phyloP scores from a whole-genome alignment of 2,329 filamentous ascomycete genomes.

The Zalaria sp. region DNA sequence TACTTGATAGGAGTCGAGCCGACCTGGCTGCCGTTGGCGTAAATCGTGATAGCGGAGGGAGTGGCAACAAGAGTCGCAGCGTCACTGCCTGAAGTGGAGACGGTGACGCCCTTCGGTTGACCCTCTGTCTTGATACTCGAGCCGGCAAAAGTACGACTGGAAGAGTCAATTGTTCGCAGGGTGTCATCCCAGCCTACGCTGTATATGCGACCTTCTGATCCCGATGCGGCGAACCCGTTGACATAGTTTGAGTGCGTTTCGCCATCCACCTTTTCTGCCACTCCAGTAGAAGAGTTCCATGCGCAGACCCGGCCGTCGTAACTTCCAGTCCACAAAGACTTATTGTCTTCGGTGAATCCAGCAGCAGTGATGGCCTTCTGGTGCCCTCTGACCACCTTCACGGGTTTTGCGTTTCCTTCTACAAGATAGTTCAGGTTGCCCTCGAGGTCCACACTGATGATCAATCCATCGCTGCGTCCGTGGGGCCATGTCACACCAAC shows the following conservation, averaged over 20 bases:
- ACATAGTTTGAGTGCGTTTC: conserved; percentile 77
- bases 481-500: conserved; percentile 86
- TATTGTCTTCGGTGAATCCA: conserved; percentile 37
- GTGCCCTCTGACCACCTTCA: conserved; percentile 68
- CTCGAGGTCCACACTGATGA: conserved; percentile 78
- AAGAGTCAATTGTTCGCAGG: conserved; percentile 62
- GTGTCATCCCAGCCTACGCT: conserved; percentile 93
- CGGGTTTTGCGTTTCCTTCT: conserved; percentile 55
- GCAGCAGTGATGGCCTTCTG: conserved; percentile 82
- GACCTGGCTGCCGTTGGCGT: conserved; percentile 37
- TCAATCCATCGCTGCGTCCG: conserved; percentile 67
- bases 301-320: conserved; percentile 77
- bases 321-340: conserved; percentile 75
- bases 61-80: conserved; percentile 37
- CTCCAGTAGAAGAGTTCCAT: conserved; percentile 64
- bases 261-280: conserved; percentile 60
- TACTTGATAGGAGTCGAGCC: conserved; percentile 40
- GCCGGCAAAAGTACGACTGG: conserved; percentile 62
- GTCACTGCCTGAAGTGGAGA: conserved; percentile 41
- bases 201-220: conserved; percentile 44
- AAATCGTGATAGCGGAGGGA: conserved; percentile 43
- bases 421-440: conserved; percentile 87
- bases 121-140: conserved; percentile 52
- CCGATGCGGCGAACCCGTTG: conserved; percentile 51
- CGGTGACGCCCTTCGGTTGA: conserved; percentile 65